These are phyloP conservation scores for Cercospora nicotianae DNA, from an alignment of 2,329 filamentous ascomycete genomes.

Conservation along the genomic window DNA sequence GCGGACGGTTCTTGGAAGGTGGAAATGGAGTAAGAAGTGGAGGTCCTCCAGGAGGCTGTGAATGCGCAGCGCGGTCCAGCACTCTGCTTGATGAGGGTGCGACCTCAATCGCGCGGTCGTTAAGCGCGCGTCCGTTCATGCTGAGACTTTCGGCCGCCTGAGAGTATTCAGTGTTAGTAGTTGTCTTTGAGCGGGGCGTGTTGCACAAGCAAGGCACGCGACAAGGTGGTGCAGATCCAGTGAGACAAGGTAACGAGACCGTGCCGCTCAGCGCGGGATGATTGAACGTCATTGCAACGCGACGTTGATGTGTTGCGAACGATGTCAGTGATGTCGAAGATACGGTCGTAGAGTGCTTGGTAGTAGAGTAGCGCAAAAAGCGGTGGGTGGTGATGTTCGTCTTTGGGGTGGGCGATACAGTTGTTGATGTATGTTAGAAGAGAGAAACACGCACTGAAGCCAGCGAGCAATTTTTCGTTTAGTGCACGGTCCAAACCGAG, in stretches of 20 bases:
- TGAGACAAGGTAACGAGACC: slow-evolving; percentile 18
- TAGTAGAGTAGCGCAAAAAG: not conserved
- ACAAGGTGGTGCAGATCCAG: slow-evolving; percentile 17
- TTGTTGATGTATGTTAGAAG: slow-evolving; percentile 3
- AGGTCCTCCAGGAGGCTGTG: slow-evolving; percentile 38
- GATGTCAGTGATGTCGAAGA: not conserved
- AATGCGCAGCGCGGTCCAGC: slow-evolving; percentile 86
- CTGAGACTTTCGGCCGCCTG: slow-evolving; percentile 96
- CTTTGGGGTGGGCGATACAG: not conserved
- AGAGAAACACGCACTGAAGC: slow-evolving; percentile 10
- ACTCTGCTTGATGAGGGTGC: slow-evolving; percentile 97
- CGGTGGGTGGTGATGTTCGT: not conserved
- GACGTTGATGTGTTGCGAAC: not conserved
- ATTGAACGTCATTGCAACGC: slow-evolving; percentile 13
- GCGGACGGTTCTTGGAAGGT: slow-evolving; percentile 95
- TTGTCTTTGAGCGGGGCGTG: slow-evolving; percentile 4
- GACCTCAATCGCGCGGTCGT: slow-evolving; percentile 98
- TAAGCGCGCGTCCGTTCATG: slow-evolving; percentile 97
- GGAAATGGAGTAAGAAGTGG: slow-evolving; percentile 91
- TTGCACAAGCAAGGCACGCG: slow-evolving; percentile 20
- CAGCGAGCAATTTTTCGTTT: slow-evolving; percentile 10
- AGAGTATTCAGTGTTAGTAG: slow-evolving; percentile 16
- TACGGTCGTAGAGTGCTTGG: not conserved
- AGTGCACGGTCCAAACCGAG: slow-evolving; percentile 14
- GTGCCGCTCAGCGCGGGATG: slow-evolving; percentile 10